Base-by-base conservation (phyloP, 202 grass and related monocot species). In the Schoenoplectus tabernaemontani region DNA sequence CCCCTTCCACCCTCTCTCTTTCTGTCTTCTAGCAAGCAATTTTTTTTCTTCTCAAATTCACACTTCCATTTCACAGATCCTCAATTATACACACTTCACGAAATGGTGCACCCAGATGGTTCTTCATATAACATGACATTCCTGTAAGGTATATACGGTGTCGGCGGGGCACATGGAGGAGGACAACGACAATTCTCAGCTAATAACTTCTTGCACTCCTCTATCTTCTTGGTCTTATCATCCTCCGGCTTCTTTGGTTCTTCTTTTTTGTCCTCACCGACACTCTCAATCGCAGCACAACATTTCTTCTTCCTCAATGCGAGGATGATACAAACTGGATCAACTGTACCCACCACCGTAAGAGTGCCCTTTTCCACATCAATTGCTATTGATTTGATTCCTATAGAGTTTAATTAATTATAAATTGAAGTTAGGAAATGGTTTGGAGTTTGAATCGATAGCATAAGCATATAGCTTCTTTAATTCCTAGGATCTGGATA, bases 301-400 rank as follows among this genome's bases (percentile, higher is more conserved):
- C 87, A 57, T 82, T 93, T 91, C 22, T 47, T 67, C 82, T 89
- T 89, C 68, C 85, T 84, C 65, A 92, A 83, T 37, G 59, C 75
- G 4, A 57, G 79, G 50, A 96, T 82, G 32, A 96, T 60, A 38
- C 20, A 48, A 71, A 87, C 85, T 34, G 85, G 87, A 68, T 96
- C 92, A 43, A 90, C 89, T 0, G 85, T 80, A 54, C 92, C 92
- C 3, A 90, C 78, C 81, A 96, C 87, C 22, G 92, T 96, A 50
- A 96, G 86, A 9, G 89, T 92, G 85, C 61, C 76, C 37, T 96
- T 96, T n/a, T 92, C 92, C 3, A 61, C 83, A 64, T 96, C 92
- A 43, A 81, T 82, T 1, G 64, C n/a, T 71, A 96, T 22, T 32
- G 92, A 92, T 69, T 86, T 86, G 79, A 96, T 72, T 4, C 92